Evolutionary conservation across 2,329 filamentous ascomycete species (phyloP).

Genomic region (Akanthomyces dipterigenus): DNA sequence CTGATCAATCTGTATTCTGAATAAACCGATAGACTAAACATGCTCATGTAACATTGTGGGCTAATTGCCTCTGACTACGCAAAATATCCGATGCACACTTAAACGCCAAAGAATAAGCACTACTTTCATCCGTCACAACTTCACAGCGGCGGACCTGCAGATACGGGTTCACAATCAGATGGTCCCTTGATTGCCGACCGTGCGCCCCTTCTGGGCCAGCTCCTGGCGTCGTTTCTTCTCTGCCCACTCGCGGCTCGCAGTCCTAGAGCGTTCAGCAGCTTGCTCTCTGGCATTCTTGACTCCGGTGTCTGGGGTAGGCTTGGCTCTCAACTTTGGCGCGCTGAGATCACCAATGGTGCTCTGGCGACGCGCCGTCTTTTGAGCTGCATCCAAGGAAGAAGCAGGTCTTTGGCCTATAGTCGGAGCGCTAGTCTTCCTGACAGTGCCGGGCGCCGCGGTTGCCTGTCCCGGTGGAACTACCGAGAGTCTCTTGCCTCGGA

Average conservation of each 20-base stretch:
- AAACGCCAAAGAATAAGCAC: slow-evolving; percentile 1
- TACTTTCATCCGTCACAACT: background rate
- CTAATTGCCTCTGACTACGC: slow-evolving; percentile 1
- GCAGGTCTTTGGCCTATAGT: background rate
- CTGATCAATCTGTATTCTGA: background rate
- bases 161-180: background rate
- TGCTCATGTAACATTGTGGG: slow-evolving; percentile 11
- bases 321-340: slow-evolving; percentile 44
- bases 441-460: slow-evolving; percentile 19
- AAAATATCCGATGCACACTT: background rate
- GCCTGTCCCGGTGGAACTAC: slow-evolving; percentile 19
- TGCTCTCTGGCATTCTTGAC: slow-evolving; percentile 51
- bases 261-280: slow-evolving; percentile 54
- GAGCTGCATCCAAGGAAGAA: background rate
- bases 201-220: slow-evolving; percentile 12
- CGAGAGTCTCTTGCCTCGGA: slow-evolving; percentile 19
- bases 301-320: slow-evolving; percentile 42
- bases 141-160: background rate
- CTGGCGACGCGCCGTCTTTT: slow-evolving; percentile 8
- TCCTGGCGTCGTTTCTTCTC: slow-evolving; percentile 47
- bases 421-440: slow-evolving; percentile 9
- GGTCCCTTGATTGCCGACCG: background rate
- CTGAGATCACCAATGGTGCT: slow-evolving; percentile 20
- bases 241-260: slow-evolving; percentile 55
- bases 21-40: slow-evolving; percentile 3